A percentile compares a stretch with the other conserved stretches of the same genome.
Conservation (phyloP, 495 filamentous ascomycete species). For the Xylaria cubensis region DNA sequence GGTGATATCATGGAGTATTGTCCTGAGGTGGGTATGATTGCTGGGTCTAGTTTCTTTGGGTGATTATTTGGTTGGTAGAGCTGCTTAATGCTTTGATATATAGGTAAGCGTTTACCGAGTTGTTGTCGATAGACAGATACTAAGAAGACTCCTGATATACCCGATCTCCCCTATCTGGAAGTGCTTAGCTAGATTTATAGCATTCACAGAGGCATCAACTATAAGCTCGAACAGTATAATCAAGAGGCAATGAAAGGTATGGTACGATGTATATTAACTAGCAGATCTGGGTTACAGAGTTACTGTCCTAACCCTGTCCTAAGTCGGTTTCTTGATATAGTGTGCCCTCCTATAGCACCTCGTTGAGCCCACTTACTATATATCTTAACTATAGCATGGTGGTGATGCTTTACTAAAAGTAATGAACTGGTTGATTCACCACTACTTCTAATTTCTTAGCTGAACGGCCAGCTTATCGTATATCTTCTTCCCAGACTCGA, state of each 20-base stretch:
- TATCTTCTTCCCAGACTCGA: not conserved
- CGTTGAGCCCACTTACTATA: not conserved
- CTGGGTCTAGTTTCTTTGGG: slow-evolving; percentile 23
- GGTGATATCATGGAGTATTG: slow-evolving; percentile 32
- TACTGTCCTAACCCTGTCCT: not conserved
- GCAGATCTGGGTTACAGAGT: not conserved
- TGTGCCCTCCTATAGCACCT: not conserved
- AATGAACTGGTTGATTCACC: no score
- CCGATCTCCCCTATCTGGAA: not conserved
- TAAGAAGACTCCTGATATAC: not conserved
- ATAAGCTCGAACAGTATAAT: not conserved
- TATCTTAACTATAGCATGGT: no score
- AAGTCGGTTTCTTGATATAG: not conserved
- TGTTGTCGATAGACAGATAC: not conserved
- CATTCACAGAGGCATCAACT: no score
- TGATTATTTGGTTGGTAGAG: not conserved
- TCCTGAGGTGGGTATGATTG: slow-evolving; percentile 32
- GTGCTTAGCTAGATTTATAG: not conserved
- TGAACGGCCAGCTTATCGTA: no score
- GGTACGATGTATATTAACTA: not conserved
- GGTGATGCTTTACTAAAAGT: no score
- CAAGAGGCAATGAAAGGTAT: no score
- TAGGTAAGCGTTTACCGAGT: not conserved
- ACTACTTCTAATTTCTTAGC: no score
- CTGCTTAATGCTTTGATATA: not conserved